phyloP scores from a whole-genome alignment of 2,329 filamentous ascomycete genomes.

The Xylaria sp. region DNA sequence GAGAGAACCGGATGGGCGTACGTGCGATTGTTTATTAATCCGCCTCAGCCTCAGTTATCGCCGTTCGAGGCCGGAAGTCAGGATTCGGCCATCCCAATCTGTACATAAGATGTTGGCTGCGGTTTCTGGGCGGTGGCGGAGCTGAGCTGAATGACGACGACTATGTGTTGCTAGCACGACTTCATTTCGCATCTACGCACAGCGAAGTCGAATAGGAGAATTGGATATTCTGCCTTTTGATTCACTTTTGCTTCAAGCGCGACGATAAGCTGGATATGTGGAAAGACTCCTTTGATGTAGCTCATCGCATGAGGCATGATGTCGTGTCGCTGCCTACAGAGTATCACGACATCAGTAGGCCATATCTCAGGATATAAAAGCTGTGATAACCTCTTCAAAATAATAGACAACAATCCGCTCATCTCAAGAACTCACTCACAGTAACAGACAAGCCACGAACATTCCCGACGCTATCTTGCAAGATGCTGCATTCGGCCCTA shows the following conservation, averaged over 20 bases:
- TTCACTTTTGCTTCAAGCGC: not conserved
- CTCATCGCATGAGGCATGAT: not conserved
- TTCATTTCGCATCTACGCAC: not conserved
- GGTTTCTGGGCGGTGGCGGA: conserved; percentile 1
- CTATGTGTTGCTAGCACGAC: not conserved
- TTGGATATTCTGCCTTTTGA: not conserved
- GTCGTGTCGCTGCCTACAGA: not conserved
- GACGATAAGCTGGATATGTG: not conserved
- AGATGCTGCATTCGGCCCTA: conserved; percentile 11
- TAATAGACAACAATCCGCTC: not conserved
- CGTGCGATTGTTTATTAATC: not conserved
- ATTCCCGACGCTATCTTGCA: not conserved
- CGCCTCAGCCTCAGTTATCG: not conserved
- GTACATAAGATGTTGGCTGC: not conserved
- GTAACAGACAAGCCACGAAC: not conserved
- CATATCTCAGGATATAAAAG: conserved; percentile 4
- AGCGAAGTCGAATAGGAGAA: not conserved
- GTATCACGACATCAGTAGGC: not conserved
- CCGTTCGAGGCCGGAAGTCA: not conserved
- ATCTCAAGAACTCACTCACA: not conserved
- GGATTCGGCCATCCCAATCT: not conserved
- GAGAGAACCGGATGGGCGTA: not conserved
- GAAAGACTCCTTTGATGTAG: not conserved
- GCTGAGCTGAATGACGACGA: conserved; percentile 9
- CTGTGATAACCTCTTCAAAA: not conserved